Conservation (phyloP, 2,329 filamentous ascomycete genomes). For the Furcasterigmium furcatum region DNA sequence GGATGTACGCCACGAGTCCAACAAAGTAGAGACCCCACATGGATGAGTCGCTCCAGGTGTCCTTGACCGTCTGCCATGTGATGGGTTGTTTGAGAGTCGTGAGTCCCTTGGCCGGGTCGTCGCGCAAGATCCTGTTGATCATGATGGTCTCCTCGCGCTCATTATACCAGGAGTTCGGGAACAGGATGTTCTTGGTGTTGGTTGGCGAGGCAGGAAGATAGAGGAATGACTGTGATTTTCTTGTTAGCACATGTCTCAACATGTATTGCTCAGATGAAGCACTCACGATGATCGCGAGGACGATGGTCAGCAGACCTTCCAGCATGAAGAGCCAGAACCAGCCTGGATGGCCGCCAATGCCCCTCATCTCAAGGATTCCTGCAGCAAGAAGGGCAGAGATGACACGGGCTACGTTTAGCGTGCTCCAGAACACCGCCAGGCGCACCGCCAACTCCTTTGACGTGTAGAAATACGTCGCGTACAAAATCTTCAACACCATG, state of each 20-base stretch:
- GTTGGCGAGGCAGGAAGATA: constrained; percentile 65
- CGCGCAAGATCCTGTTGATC: constrained; percentile 56
- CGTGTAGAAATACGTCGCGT: constrained; percentile 72
- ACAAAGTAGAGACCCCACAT: constrained; percentile 49
- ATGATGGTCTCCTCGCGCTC: constrained; percentile 68
- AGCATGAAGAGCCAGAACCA: constrained; percentile 53
- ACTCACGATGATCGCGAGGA: constrained; percentile 43
- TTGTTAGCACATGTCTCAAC: no score
- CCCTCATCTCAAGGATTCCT: constrained; percentile 46
- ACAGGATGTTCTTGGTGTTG: constrained; percentile 58
- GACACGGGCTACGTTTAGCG: constrained; percentile 37
- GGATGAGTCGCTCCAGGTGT: constrained; percentile 39
- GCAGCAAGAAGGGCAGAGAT: constrained; percentile 45
- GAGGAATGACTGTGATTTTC: constrained; percentile 50
- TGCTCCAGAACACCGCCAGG: constrained; percentile 66
- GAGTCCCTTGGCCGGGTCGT: constrained; percentile 51
- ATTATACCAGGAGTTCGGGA: constrained; percentile 61
- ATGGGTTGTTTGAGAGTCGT: constrained; percentile 40
- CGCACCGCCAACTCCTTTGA: constrained; percentile 63
- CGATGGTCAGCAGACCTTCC: constrained; percentile 40
- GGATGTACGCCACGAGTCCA: constrained; percentile 46
- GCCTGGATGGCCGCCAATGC: constrained; percentile 41
- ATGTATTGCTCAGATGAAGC: no score
- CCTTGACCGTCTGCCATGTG: constrained; percentile 37
- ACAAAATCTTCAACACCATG: no score